Percentiles rank a stretch among this genome's conserved stretches.
Evolutionary conservation across 192 early-diverging fungal genomes (phyloP).

Genomic region (Coemansia sp.): DNA sequence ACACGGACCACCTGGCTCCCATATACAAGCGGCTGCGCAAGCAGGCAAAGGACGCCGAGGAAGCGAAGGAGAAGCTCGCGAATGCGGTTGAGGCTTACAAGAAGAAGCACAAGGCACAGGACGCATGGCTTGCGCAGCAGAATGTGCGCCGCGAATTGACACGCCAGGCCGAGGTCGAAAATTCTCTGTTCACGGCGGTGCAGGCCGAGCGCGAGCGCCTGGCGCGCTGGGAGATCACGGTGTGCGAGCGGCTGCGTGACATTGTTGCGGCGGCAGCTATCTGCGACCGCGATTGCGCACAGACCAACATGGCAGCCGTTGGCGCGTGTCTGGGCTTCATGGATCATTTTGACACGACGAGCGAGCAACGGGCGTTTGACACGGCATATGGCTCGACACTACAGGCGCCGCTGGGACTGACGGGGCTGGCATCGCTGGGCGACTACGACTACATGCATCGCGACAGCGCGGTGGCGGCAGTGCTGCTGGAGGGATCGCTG

Average conservation of each 20-base stretch:
- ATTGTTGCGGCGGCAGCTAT: constrained; percentile 15
- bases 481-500: constrained; percentile 42
- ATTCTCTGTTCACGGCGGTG: constrained; percentile 37
- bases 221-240: constrained; percentile 29
- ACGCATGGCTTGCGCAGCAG: constrained; percentile 46
- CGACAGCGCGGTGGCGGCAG: constrained; percentile 29
- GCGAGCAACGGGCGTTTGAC: constrained; percentile 37
- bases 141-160: constrained; percentile 41
- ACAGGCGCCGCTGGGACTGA: constrained; percentile 33
- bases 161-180: constrained; percentile 41
- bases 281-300: constrained; percentile 22
- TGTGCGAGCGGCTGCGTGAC: constrained; percentile 33
- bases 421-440: constrained; percentile 23
- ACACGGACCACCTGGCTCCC: constrained; percentile 38
- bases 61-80: constrained; percentile 40
- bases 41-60: constrained; percentile 43
- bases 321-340: constrained; percentile 17
- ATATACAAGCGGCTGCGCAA: constrained; percentile 43
- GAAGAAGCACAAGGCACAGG: constrained; percentile 23
- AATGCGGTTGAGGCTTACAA: constrained; percentile 41
- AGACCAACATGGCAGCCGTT: constrained; percentile 18
- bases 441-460: constrained; percentile 51
- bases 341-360: constrained; percentile 21
- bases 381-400: constrained; percentile 27
- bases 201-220: constrained; percentile 41